These are phyloP conservation scores for Cladophialophora chaetospira DNA, from an alignment of 2,329 filamentous ascomycete species.

Conservation along the genomic window DNA sequence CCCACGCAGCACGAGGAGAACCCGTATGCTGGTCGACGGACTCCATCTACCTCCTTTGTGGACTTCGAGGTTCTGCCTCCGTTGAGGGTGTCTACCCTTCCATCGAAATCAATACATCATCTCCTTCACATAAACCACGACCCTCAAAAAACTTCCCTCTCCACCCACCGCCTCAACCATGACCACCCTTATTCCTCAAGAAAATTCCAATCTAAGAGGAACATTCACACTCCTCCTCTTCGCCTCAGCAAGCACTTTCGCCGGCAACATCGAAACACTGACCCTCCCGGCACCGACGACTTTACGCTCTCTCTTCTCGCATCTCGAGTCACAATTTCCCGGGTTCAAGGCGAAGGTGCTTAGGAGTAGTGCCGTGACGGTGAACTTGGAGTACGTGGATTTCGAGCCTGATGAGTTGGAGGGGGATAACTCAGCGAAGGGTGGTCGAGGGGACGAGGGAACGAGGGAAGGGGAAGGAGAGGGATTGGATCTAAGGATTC, in stretches of 20 bases:
- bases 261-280: conserved; percentile 42
- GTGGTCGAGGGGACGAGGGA: neutral
- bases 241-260: conserved; percentile 46
- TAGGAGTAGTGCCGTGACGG: conserved; percentile 44
- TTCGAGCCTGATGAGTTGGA: conserved; percentile 26
- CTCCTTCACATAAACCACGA: too few species aligned
- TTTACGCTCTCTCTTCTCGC: conserved; percentile 40
- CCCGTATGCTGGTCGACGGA: too few species aligned
- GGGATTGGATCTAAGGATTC: conserved; percentile 37
- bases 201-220: neutral
- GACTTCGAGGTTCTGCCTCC: too few species aligned
- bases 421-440: neutral
- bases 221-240: conserved; percentile 51
- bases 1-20: too few species aligned
- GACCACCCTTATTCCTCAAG: neutral
- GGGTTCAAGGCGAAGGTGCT: conserved; percentile 45
- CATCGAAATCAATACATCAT: too few species aligned
- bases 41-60: too few species aligned
- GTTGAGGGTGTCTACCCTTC: too few species aligned
- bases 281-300: conserved; percentile 45
- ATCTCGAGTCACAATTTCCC: conserved; percentile 45
- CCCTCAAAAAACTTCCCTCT: too few species aligned
- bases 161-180: neutral
- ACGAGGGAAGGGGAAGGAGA: neutral
- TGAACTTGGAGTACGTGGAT: conserved; percentile 50